Conservation (phyloP, 345 rosid species). For the Balakata baccata region DNA sequence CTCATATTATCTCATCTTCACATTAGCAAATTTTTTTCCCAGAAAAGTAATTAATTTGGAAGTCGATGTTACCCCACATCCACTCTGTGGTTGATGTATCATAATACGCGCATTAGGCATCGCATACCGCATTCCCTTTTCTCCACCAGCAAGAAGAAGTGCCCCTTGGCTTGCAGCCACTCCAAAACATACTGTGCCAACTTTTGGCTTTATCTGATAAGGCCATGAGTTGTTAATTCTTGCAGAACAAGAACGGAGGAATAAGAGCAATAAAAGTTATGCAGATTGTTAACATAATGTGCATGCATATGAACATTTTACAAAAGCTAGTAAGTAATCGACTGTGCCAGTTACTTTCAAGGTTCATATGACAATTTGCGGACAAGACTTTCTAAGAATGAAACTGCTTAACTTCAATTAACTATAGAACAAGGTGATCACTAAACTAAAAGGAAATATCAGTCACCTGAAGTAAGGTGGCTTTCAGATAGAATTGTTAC, state of each 20-base stretch:
- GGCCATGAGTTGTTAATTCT: constrained; percentile 7
- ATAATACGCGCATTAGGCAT: constrained; percentile 95
- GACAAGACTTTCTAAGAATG: not conserved
- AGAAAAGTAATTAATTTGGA: not conserved
- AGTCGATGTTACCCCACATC: constrained; percentile 66
- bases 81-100: constrained; percentile 91
- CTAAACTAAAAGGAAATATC: not conserved
- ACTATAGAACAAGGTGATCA: not conserved
- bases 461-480: not conserved
- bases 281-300: not conserved
- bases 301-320: not conserved
- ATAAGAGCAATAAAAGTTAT: not conserved
- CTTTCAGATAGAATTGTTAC: not conserved
- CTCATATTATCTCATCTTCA: constrained; percentile 1
- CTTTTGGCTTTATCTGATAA: constrained; percentile 83
- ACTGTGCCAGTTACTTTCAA: not conserved
- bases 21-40: constrained; percentile 1
- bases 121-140: constrained; percentile 92
- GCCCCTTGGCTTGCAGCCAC: constrained; percentile 96
- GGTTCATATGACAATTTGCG: not conserved
- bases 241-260: not conserved
- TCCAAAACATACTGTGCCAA: constrained; percentile 91
- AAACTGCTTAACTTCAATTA: not conserved
- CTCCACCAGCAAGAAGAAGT: constrained; percentile 91
- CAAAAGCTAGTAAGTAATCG: not conserved